Evolutionary conservation across 805 yeast genomes (phyloP), one percentile per base, ranked within the genome.

Genomic region (Candida piceae): DNA sequence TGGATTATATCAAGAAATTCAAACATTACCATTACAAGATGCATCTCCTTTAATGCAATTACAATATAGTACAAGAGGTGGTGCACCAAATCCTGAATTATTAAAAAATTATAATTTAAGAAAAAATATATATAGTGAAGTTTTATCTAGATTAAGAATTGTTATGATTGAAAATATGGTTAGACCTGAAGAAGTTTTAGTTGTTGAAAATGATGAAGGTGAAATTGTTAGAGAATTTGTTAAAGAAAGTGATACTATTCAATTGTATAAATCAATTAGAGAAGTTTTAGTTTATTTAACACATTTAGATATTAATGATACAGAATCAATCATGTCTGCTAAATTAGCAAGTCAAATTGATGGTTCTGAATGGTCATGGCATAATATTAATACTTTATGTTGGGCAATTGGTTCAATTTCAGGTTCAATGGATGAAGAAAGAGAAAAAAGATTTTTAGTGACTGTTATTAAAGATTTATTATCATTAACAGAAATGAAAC

Each of bases 341-440:
- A 93, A 93, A 64, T 73, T 93, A 49, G 85, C 93, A 12, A 77
- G 84, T 53, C 98, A 93, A 67, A 80, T 90, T 36, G 97, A 93
- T 62, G 97, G 94, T 30, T 73, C 85, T 38, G 98, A 93, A 66
- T 93, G 99, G 99, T 89, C 97, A 20, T 93, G 98, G 97, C 94
- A 88, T 60, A 90, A 90, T 58, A 83, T 93, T 53, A 93, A 93
- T 62, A 93, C 97, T 3, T 67, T 93, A 48, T 93, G 97, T 69
- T 93, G 99, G 99, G 99, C 99, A 9, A 93, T 93, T 60, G 99
- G 99, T 45, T 90, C 97, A 12, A 93, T 93, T 41, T 87, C 97
- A 3, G 97, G 98, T 57, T 85, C 98, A 1, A 93, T 93, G 98
- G 88, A 85, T 57, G 97, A 93, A 66, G 96, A 88, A 49, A 84